Conservation (phyloP, 768 basidiomycete genomes). For the Phanerodontia chrysosporium region DNA sequence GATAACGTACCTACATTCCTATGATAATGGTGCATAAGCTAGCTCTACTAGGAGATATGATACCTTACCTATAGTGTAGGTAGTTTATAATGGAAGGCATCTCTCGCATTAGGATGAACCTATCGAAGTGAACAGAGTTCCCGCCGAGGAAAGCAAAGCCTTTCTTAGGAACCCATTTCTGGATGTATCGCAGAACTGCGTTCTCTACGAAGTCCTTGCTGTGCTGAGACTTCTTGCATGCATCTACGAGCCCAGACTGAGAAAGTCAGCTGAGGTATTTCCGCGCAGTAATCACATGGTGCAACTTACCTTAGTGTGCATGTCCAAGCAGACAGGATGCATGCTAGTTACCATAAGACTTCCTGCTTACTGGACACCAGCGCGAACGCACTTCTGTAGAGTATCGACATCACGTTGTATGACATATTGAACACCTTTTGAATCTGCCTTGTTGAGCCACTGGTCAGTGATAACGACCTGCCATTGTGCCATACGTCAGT, state of each 20-base stretch:
- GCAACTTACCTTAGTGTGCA: background rate
- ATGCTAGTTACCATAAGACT: background rate
- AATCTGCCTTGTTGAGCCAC: too few species aligned
- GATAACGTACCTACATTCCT: too few species aligned
- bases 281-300: too few species aligned
- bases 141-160: background rate
- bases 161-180: background rate
- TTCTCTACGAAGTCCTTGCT: background rate
- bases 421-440: too few species aligned
- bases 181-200: background rate
- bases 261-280: too few species aligned
- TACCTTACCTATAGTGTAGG: background rate
- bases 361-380: background rate
- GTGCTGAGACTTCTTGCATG: background rate
- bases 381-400: background rate
- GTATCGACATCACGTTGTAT: background rate
- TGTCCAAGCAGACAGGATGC: background rate
- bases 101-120: background rate
- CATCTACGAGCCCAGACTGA: background rate
- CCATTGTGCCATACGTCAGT: too few species aligned
- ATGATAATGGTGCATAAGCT: too few species aligned
- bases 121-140: background rate
- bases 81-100: background rate
- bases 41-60: background rate
- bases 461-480: too few species aligned